phyloP scores from a whole-genome alignment of 352 stramenopile genomes.

The Pythium insidiosum region DNA sequence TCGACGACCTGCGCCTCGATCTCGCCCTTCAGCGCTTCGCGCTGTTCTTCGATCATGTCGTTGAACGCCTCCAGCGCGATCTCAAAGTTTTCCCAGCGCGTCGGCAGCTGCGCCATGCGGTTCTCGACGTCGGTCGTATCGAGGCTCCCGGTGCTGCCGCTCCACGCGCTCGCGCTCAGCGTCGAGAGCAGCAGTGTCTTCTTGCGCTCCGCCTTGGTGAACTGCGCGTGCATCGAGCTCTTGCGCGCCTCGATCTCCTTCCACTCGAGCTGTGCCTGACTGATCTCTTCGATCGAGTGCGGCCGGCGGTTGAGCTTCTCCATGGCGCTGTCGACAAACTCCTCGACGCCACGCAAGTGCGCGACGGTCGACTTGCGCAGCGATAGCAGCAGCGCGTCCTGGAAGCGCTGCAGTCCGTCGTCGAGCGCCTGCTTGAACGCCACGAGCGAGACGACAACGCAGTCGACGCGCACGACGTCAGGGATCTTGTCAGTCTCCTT shows the following conservation, averaged over 20 bases:
- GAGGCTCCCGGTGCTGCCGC: neutral
- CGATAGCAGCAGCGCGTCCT: conserved; percentile 79
- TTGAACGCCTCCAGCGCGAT: conserved; percentile 92
- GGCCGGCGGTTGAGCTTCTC: conserved; percentile 84
- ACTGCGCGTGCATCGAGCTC: conserved; percentile 40
- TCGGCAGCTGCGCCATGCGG: conserved; percentile 67
- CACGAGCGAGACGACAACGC: conserved; percentile 78
- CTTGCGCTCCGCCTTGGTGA: conserved; percentile 76
- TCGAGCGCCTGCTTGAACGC: conserved; percentile 87
- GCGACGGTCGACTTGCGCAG: conserved; percentile 72
- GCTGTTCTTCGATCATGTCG: conserved; percentile 93
- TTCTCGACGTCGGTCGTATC: conserved; percentile 65
- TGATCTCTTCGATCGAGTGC: conserved; percentile 91
- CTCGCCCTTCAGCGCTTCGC: conserved; percentile 85
- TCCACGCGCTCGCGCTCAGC: conserved; percentile 1
- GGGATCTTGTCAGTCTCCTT: conserved; percentile 91
- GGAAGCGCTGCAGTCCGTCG: conserved; percentile 80
- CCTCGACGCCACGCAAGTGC: conserved; percentile 82
- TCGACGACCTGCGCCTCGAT: conserved; percentile 86
- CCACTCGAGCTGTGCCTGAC: conserved; percentile 85
- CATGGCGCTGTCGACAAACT: conserved; percentile 86
- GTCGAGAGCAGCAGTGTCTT: conserved; percentile 69
- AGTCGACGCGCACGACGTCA: conserved; percentile 89
- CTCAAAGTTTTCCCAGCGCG: conserved; percentile 92
- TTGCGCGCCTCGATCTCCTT: conserved; percentile 80